Evolutionary conservation across 495 filamentous ascomycete genomes (phyloP), one percentile per base, ranked within the genome.

Genomic region (Penicillium psychrofluorescens): DNA sequence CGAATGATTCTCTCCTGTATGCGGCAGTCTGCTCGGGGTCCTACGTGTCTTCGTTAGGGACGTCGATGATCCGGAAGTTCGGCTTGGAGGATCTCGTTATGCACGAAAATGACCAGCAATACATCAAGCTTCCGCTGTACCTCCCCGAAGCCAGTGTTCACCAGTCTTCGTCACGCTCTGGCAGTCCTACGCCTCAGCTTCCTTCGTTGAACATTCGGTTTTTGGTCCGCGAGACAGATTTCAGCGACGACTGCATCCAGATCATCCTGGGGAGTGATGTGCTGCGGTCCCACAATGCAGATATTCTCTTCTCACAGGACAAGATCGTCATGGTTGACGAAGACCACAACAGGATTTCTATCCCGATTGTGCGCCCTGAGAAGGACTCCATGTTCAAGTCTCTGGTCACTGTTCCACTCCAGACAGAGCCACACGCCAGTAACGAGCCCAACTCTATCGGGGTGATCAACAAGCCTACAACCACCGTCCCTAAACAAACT

Each of bases 291-390:
- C 86, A 94, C 61, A 90, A 84, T 55, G 90, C 89, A 15, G 94
- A 98, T 60, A 76, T 98, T 27, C 66, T 96, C 9, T 90, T 98
- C 57, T 96, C 92, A 0, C 85, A 90, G 45, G 95, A 95, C 50
- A 80, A 81, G 45, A 76, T 98, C 59, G 84, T 85, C 1, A 73
- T 97, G 36, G 88, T 89, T 49, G 87, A 91, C 54, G 85, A 90
- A 55, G 86, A 91, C 28, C 76, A 85, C 33, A 86, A 86, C 59
- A 94, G 92, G 50, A 66, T 98, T n/a, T 89, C 84, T 13, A 81
- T 98, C 14, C 92, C 91, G 22, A 83, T 98, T 46, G 90, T 94
- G 38, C 80, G 91, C 34, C 94, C 92, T n/a, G 91, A 96, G 60
- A 82, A 89, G 47, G 88, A 95, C 41, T 70, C 67, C 8, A 66